A percentile compares a stretch with the other conserved stretches of the same genome.
These are phyloP conservation scores for Zygosaccharomyces pseudobailii DNA, from an alignment of 1,139 yeast species.

Conservation along the genomic window DNA sequence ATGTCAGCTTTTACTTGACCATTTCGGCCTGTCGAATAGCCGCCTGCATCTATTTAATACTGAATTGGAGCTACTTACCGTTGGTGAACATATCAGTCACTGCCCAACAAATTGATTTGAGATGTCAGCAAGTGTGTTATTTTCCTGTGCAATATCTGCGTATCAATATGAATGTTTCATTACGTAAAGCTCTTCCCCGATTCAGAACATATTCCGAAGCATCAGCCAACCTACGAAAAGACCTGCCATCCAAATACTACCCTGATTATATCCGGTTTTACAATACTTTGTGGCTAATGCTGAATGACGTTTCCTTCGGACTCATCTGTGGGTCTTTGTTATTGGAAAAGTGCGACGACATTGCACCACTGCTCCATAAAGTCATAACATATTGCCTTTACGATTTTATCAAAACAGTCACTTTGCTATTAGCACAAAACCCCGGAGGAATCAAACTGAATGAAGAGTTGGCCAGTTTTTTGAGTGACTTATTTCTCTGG, in stretches of 20 bases:
- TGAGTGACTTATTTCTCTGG: constrained; percentile 87
- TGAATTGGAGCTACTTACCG: constrained; percentile 36
- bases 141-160: constrained; percentile 78
- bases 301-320: constrained; percentile 80
- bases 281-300: constrained; percentile 82
- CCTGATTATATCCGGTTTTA: constrained; percentile 84
- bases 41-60: constrained; percentile 35
- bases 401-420: constrained; percentile 43
- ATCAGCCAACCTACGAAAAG: constrained; percentile 9
- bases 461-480: constrained; percentile 75
- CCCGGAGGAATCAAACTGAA: constrained; percentile 95
- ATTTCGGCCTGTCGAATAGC: constrained; percentile 33
- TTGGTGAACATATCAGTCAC: constrained; percentile 53
- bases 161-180: constrained; percentile 36
- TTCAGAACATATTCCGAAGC: constrained; percentile 18
- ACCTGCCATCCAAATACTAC: constrained; percentile 34
- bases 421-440: constrained; percentile 76
- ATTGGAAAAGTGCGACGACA: constrained; percentile 39
- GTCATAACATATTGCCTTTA: constrained; percentile 25
- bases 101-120: constrained; percentile 71
- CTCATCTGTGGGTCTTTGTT: constrained; percentile 51
- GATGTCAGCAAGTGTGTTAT: constrained; percentile 71
- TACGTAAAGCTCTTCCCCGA: constrained; percentile 36
- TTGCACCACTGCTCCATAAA: constrained; percentile 19
- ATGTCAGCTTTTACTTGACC: constrained; percentile 7